Evolutionary conservation across 2,329 filamentous ascomycete genomes (phyloP).

Genomic region (Clonostachys rosea): DNA sequence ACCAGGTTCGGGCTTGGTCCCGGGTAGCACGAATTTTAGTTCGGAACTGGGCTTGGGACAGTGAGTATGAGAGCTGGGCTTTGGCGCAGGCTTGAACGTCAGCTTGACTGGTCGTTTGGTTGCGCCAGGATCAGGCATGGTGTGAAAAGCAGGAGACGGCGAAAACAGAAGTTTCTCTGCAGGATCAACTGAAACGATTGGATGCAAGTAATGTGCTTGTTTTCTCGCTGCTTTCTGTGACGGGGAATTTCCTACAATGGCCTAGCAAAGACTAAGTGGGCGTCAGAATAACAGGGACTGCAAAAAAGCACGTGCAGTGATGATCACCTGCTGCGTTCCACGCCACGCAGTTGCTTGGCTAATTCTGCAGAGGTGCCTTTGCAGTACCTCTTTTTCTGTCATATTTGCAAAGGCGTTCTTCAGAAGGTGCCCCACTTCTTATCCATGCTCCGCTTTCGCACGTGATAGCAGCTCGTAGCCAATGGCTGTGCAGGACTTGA

Average conservation of each 20-base stretch:
- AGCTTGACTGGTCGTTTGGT: conserved; percentile 10
- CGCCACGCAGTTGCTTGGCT: no score
- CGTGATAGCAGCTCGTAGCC: no score
- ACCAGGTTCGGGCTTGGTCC: conserved; percentile 16
- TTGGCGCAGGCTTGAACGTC: conserved; percentile 15
- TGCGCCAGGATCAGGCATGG: conserved; percentile 10
- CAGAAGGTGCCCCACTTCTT: no score
- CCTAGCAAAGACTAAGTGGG: neutral
- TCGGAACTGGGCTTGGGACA: conserved; percentile 15
- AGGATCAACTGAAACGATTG: neutral
- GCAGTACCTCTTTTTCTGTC: no score
- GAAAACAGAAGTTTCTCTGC: neutral
- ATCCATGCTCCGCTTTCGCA: no score
- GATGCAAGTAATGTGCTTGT: neutral
- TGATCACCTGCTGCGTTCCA: no score
- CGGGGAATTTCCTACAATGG: no score
- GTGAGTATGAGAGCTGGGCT: conserved; percentile 12
- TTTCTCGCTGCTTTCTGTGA: no score
- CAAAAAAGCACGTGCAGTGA: no score
- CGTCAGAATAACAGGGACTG: neutral
- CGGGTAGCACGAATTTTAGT: conserved; percentile 19
- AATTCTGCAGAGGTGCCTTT: no score
- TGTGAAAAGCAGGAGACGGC: neutral
- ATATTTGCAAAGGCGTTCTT: no score
- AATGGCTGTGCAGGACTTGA: neutral